Conservation (phyloP, 176 grass and related monocot species). For the Raddia guianensis region DNA sequence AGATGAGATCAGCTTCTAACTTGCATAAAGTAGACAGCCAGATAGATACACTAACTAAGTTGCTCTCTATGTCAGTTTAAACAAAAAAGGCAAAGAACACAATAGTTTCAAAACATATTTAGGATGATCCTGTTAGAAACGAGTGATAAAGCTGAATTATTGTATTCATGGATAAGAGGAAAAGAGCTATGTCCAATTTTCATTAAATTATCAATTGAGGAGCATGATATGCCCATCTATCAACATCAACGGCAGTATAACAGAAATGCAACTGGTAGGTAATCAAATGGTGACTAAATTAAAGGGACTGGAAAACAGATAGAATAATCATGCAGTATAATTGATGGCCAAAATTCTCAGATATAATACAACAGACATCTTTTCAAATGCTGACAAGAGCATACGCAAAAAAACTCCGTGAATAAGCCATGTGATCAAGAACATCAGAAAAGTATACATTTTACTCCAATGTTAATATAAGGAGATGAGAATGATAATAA, state of each 20-base stretch:
- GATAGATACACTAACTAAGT: background rate
- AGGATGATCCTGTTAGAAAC: background rate
- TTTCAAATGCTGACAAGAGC: background rate
- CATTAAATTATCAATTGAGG: background rate
- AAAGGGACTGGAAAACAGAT: slow-evolving; percentile 5
- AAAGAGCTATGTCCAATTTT: background rate
- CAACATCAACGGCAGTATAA: background rate
- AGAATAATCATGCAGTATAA: background rate
- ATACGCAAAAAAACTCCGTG: slow-evolving; percentile 6
- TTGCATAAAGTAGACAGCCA: background rate
- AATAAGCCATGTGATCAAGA: background rate
- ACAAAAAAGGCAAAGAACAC: background rate
- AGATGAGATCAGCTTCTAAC: background rate
- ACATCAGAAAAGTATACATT: background rate
- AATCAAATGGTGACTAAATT: background rate
- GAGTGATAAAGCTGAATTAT: background rate
- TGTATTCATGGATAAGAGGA: slow-evolving; percentile 14
- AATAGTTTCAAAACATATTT: background rate
- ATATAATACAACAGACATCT: background rate
- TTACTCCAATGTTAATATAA: background rate
- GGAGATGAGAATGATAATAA: background rate
- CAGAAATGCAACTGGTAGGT: background rate
- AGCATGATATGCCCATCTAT: slow-evolving; percentile 16
- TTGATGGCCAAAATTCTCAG: background rate
- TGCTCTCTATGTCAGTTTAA: slow-evolving; percentile 18